These are phyloP conservation scores for Daldinia grandis DNA, from an alignment of 495 filamentous ascomycete genomes.

Conservation along the genomic window DNA sequence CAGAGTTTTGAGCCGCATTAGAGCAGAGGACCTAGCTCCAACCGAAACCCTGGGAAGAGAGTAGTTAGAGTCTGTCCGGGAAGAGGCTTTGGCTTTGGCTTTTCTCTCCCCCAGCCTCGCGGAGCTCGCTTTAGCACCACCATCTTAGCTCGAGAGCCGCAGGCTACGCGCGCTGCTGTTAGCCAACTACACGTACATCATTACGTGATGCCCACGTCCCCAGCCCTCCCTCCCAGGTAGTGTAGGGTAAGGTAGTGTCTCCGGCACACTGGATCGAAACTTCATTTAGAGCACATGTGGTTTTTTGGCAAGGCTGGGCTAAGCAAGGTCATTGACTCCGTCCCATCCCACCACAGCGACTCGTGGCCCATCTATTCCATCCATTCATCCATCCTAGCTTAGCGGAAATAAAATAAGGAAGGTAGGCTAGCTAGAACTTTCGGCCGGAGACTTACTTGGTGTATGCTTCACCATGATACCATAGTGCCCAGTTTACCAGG, in stretches of 20 bases:
- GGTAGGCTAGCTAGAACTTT: not conserved
- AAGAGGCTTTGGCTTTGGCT: not conserved
- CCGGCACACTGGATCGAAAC: conserved; percentile 20
- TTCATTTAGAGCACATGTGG: not conserved
- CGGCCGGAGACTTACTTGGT: not conserved
- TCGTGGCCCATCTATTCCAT: not conserved
- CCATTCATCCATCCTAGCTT: not conserved
- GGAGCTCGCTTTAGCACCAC: conserved; percentile 17
- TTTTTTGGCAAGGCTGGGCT: conserved; percentile 12
- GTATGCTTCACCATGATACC: not conserved
- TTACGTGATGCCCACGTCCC: conserved; percentile 28
- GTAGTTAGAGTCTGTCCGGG: not conserved
- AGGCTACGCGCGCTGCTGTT: conserved; percentile 21
- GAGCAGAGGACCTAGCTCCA: conserved; percentile 9
- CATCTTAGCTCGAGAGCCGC: conserved; percentile 17
- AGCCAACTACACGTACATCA: conserved; percentile 39
- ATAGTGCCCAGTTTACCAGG: not conserved
- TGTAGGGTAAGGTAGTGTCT: not conserved
- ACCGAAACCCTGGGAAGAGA: conserved; percentile 29
- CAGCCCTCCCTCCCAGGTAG: not conserved
- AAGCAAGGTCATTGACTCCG: not conserved
- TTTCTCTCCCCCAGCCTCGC: conserved; percentile 12
- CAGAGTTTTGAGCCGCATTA: conserved; percentile 35
- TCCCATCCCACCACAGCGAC: not conserved
- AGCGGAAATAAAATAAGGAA: not conserved